A percentile compares a stretch with the other conserved stretches of the same genome.
These are phyloP conservation scores for Willaertia magna DNA, from an alignment of 208 protist genomes.

Conservation along the genomic window DNA sequence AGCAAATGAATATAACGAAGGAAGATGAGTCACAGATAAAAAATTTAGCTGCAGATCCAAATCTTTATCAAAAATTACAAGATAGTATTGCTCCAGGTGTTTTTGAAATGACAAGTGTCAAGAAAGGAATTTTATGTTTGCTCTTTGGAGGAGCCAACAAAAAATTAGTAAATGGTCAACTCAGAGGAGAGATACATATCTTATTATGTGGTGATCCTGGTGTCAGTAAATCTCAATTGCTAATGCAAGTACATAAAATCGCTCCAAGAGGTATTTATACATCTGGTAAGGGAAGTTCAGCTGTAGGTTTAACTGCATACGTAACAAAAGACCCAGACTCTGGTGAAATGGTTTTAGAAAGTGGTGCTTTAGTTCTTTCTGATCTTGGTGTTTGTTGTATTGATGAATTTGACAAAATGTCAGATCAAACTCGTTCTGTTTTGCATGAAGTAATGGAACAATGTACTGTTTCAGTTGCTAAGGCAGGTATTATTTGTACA, in stretches of 20 bases:
- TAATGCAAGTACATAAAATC: conserved; percentile 94
- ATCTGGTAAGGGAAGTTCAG: conserved; percentile 91
- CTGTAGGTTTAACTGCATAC: conserved; percentile 97
- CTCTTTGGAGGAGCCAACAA: conserved; percentile 94
- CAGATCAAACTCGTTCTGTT: conserved; percentile 86
- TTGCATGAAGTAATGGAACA: conserved; percentile 99
- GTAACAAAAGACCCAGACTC: conserved; percentile 91
- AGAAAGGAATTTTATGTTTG: conserved; percentile 93
- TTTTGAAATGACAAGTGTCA: conserved; percentile 94
- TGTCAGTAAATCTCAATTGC: conserved; percentile 97
- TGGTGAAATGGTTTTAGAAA: conserved; percentile 92
- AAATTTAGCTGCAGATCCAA: conserved; percentile 36
- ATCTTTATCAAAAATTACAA: conserved; percentile 89
- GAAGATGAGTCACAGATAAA: neutral
- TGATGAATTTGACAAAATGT: conserved; percentile 99
- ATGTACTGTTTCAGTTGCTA: conserved; percentile 98
- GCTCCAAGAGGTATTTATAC: conserved; percentile 96
- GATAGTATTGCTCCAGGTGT: conserved; percentile 89
- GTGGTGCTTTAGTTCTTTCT: conserved; percentile 90
- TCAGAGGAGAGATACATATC: conserved; percentile 93
- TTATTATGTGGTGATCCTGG: conserved; percentile 97
- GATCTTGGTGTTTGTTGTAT: conserved; percentile 99
- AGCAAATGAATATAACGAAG: neutral
- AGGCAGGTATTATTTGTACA: conserved; percentile 99
- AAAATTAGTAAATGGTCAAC: conserved; percentile 49